Percentiles rank a stretch among this genome's conserved stretches.
These are phyloP conservation scores for Cytidiella melzeri DNA, from an alignment of 768 basidiomycete species.

Conservation along the genomic window DNA sequence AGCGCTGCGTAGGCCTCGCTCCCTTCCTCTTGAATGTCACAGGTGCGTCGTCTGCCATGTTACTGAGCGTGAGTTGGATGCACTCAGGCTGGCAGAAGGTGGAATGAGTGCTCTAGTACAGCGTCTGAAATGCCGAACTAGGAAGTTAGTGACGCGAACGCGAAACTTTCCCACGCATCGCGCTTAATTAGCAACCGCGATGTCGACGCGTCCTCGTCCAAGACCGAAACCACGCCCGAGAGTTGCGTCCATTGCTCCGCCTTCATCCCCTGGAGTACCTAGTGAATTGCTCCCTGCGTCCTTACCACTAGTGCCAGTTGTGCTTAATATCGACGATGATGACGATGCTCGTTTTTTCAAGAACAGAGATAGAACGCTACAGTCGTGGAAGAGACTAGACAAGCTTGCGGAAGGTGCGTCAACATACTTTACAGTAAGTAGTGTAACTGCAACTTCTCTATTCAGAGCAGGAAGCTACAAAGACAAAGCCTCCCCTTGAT, in stretches of 20 bases:
- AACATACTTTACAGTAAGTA: neutral
- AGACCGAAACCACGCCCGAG: conserved; percentile 37
- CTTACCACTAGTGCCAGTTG: conserved; percentile 4
- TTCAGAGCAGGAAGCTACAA: conserved; percentile 1
- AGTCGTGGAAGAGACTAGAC: conserved; percentile 56
- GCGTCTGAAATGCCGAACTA: no score
- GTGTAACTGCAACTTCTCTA: neutral
- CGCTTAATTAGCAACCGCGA: conserved; percentile 19
- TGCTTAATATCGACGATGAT: conserved; percentile 27
- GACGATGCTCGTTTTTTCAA: conserved; percentile 67
- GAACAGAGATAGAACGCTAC: conserved; percentile 50
- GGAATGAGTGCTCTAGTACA: conserved; percentile 2
- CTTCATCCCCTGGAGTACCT: conserved; percentile 14
- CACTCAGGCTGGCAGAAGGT: no score
- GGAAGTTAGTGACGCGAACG: conserved; percentile 18
- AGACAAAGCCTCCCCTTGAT: neutral
- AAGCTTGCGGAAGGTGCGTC: conserved; percentile 49
- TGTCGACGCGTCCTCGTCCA: conserved; percentile 30
- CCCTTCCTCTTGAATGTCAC: conserved; percentile 41
- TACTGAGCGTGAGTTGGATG: neutral
- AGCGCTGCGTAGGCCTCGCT: conserved; percentile 33
- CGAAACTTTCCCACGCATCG: conserved; percentile 13
- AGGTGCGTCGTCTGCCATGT: conserved; percentile 24
- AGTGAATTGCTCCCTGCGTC: conserved; percentile 5
- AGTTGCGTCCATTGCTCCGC: conserved; percentile 4